phyloP scores from a whole-genome alignment of 2,329 filamentous ascomycete species.

The Alternaria sp. region DNA sequence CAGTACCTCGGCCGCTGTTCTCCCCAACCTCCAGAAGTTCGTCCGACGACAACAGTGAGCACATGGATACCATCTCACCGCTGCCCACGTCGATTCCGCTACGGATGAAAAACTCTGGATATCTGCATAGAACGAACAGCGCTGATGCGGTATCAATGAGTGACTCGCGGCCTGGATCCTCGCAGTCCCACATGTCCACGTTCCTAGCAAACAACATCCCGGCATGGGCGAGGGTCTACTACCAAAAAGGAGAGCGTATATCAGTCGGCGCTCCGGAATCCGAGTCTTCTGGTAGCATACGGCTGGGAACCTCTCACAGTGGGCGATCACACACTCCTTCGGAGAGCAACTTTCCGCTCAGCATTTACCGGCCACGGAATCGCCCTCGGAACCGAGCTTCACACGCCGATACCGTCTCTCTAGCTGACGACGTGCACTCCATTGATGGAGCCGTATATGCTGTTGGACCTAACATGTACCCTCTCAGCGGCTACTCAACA shows the following conservation, averaged over 20 bases:
- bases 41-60: slow-evolving; percentile 45
- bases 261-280: slow-evolving; percentile 47
- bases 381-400: slow-evolving; percentile 45
- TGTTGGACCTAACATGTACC: slow-evolving; percentile 37
- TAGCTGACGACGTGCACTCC: slow-evolving; percentile 35
- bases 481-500: slow-evolving; percentile 39
- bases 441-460: slow-evolving; percentile 43
- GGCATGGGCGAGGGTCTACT: slow-evolving; percentile 51
- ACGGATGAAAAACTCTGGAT: slow-evolving; percentile 50
- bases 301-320: slow-evolving; percentile 46
- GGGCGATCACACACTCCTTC: slow-evolving; percentile 48
- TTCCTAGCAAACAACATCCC: slow-evolving; percentile 49
- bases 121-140: slow-evolving; percentile 44
- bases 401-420: slow-evolving; percentile 40
- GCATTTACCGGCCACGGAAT: slow-evolving; percentile 50
- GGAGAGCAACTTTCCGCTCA: slow-evolving; percentile 48
- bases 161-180: slow-evolving; percentile 47
- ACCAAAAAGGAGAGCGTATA: slow-evolving; percentile 47
- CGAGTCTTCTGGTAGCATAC: slow-evolving; percentile 43
- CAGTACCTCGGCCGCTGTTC: slow-evolving; percentile 49
- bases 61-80: slow-evolving; percentile 51
- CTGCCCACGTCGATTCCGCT: slow-evolving; percentile 49
- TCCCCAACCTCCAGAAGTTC: slow-evolving; percentile 33
- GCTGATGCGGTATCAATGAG: slow-evolving; percentile 39
- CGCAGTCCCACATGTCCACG: slow-evolving; percentile 46